A percentile compares a stretch with the other conserved stretches of the same genome.
These are phyloP conservation scores for Margaritispora aquatica DNA, from an alignment of 495 filamentous ascomycete species.

Conservation along the genomic window DNA sequence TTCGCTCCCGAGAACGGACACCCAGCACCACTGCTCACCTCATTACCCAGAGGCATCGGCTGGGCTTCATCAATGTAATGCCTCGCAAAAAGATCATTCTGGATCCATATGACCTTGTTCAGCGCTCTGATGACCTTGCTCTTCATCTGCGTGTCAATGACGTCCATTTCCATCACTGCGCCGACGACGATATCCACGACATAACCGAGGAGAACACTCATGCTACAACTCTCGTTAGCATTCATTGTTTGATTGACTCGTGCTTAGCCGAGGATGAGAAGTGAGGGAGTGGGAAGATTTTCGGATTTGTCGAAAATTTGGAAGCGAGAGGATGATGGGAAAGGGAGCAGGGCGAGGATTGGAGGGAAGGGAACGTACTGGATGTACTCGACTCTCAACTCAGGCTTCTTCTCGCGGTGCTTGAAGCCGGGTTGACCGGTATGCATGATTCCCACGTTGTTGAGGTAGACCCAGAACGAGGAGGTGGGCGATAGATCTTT, in stretches of 20 bases:
- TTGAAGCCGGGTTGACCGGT: constrained; percentile 33
- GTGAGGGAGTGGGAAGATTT: no score
- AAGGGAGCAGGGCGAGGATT: not conserved
- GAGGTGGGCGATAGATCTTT: constrained; percentile 12
- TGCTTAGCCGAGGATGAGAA: not conserved
- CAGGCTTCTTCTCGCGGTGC: constrained; percentile 30
- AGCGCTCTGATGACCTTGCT: constrained; percentile 26
- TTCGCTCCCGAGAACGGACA: not conserved
- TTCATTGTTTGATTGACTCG: not conserved
- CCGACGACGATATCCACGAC: constrained; percentile 30
- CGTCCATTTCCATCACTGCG: constrained; percentile 27
- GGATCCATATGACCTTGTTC: constrained; percentile 59
- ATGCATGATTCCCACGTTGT: constrained; percentile 36
- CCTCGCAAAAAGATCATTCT: constrained; percentile 62
- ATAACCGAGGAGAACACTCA: constrained; percentile 31
- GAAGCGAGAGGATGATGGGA: not conserved
- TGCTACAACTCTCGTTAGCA: not conserved
- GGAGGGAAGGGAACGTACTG: not conserved
- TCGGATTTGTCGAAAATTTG: no score
- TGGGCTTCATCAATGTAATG: constrained; percentile 13
- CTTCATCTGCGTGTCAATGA: constrained; percentile 17
- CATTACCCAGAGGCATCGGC: not conserved
- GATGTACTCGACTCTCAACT: constrained; percentile 32
- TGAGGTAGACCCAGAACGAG: constrained; percentile 30
- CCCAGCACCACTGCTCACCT: not conserved